A percentile compares a stretch with the other conserved stretches of the same genome.
phyloP scores from a whole-genome alignment of 306 rosid genomes.

The Delonix regia region DNA sequence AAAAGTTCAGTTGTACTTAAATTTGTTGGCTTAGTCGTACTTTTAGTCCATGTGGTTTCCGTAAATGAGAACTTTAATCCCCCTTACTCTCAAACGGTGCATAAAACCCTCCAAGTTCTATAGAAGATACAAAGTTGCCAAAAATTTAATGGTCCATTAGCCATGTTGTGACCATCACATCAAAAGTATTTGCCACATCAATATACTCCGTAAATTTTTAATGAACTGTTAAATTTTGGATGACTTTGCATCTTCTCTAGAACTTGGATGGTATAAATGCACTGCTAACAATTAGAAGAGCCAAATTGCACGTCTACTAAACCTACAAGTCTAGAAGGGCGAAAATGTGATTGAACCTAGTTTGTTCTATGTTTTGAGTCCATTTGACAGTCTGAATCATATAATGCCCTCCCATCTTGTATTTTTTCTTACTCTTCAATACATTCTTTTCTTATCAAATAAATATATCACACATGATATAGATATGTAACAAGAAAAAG shows the following conservation, averaged over 20 bases:
- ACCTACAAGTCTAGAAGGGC: background rate
- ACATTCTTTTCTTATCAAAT: conserved; percentile 15
- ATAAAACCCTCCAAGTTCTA: background rate
- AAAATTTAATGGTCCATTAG: background rate
- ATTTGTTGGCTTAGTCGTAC: background rate
- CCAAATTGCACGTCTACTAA: background rate
- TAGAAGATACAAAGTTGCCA: background rate
- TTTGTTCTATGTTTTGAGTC: conserved; percentile 9
- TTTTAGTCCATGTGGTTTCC: background rate
- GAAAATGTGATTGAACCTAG: background rate
- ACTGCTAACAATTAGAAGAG: background rate
- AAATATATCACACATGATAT: conserved; percentile 25
- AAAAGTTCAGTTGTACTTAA: background rate
- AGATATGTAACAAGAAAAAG: conserved; percentile 4
- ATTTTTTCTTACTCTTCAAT: background rate
- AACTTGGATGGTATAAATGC: background rate
- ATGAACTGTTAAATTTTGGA: background rate
- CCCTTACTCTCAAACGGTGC: background rate
- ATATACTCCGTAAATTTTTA: background rate
- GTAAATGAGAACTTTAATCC: background rate
- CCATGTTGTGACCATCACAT: no score
- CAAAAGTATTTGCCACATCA: no score
- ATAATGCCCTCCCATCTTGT: background rate
- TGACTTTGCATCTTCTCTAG: background rate
- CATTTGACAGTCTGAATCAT: conserved; percentile 27